Base-by-base conservation (phyloP, 805 yeast species). In the Wickerhamiella nectarea region DNA sequence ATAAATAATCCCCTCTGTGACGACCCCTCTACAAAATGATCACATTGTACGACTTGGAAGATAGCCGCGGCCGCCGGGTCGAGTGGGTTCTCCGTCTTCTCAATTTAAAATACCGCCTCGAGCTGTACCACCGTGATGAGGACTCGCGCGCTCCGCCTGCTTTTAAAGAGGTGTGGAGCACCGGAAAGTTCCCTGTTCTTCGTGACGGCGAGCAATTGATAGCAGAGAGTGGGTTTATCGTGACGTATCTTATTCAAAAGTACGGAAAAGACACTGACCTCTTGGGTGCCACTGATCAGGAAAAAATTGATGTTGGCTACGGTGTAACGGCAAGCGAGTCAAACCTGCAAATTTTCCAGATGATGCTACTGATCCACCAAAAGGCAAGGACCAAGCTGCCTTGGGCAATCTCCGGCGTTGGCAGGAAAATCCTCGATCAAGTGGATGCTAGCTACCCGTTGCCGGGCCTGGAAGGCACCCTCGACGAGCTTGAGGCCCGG, bases 51-150 rank as follows among this genome's bases (percentile, higher is more conserved):
- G 24, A 42, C 22, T 67, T 75, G 36, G 68, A 68, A 44, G 61
- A 68, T 14, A 77, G 84, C 3, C 66, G 87, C 53, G 61, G 83
- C 1, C 74, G 70, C 43, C 66, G 86, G 44, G 66, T 78, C 8
- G 54, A 74, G 24, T 80, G 84, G 81, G 60, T 76, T 38, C 61
- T 80, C n/a, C 83, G 78, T 47, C 71, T 76, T 41, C 61, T 80
- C 11, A 65, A 65, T 10, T 54, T 78, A 6, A 72, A 71, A 20
- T 80, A 76, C 53, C 72, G 70, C 11, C 59, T 77, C 15, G 69
- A 73, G 49, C 54, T 69, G 2, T 76, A 74, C 57, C 59, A 69
- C 45, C 67, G 86, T 40, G 64, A 71, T 48, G 62, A 66, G 2
- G 42, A 43, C 14, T 59, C 62, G 7, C 63, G 66, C 15, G 76